Evolutionary conservation across 371 early-diverging fungal species (phyloP).

Genomic region (Syncephalastrum contaminatum): DNA sequence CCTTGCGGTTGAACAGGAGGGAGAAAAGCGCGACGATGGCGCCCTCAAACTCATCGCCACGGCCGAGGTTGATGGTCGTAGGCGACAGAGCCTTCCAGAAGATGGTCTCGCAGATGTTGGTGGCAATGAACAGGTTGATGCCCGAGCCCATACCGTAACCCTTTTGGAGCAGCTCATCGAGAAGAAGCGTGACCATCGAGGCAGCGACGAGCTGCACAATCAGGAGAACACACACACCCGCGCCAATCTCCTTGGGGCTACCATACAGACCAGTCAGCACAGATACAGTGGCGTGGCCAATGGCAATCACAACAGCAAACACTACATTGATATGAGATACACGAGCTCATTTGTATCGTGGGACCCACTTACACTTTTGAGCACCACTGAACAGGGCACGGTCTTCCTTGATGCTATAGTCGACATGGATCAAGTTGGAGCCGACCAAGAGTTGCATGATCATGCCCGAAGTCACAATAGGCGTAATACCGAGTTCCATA

Average conservation of each 20-base stretch:
- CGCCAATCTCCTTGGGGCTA: slow-evolving; percentile 91
- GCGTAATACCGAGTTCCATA: slow-evolving; percentile 99
- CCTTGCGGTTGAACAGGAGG: slow-evolving; percentile 91
- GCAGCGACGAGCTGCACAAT: slow-evolving; percentile 97
- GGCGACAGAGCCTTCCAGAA: slow-evolving; percentile 99
- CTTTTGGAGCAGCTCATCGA: slow-evolving; percentile 99
- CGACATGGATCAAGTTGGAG: slow-evolving; percentile 96
- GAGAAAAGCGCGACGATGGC: slow-evolving; percentile 96
- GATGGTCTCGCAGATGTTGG: slow-evolving; percentile 99
- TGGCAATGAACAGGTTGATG: slow-evolving; percentile 99
- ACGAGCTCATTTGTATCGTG: too few relatives aligned
- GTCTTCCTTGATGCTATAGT: slow-evolving; percentile 98
- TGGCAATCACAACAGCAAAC: slow-evolving; percentile 91
- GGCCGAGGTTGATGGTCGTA: slow-evolving; percentile 95
- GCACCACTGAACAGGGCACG: slow-evolving; percentile 97
- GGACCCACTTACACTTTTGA: slow-evolving; percentile 81
- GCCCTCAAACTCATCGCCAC: slow-evolving; percentile 99
- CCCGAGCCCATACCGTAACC: slow-evolving; percentile 99
- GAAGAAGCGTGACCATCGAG: slow-evolving; percentile 95
- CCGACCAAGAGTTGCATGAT: slow-evolving; percentile 98
- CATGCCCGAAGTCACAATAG: slow-evolving; percentile 99
- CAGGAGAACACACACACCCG: slow-evolving; percentile 90
- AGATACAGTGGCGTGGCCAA: slow-evolving; percentile 97
- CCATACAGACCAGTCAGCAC: slow-evolving; percentile 99
- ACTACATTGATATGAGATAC: slow-evolving; percentile 42